Percentiles rank a stretch among this genome's conserved stretches.
These are phyloP conservation scores for Diospyros lotus DNA, from an alignment of 148 eudicot genomes.

Conservation along the genomic window DNA sequence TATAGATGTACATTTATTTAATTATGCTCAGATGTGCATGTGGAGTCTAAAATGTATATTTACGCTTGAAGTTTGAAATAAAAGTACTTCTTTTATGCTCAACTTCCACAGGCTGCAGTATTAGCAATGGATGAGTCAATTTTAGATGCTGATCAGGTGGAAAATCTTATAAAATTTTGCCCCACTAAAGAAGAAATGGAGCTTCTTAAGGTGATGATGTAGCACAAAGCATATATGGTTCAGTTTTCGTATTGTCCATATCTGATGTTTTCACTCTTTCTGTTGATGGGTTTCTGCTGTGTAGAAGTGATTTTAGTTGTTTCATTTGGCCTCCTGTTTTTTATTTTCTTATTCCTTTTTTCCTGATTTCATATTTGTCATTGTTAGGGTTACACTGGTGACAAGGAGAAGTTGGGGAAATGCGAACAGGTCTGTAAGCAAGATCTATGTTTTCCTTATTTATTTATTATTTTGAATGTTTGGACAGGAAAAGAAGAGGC, in stretches of 20 bases:
- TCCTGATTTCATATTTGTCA: conserved; percentile 14
- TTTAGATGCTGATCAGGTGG: conserved; percentile 98
- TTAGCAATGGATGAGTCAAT: conserved; percentile 87
- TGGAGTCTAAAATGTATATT: no score
- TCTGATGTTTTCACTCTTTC: not conserved
- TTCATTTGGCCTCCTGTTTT: conserved; percentile 5
- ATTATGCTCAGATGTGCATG: no score
- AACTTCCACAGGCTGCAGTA: conserved; percentile 67
- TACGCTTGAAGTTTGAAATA: not conserved
- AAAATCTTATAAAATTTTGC: conserved; percentile 92
- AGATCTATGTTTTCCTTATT: not conserved
- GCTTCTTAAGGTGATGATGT: conserved; percentile 59
- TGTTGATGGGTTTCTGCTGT: not conserved
- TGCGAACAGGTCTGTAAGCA: conserved; percentile 79
- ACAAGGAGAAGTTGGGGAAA: conserved; percentile 75
- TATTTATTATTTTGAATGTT: not conserved
- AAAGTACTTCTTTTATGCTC: conserved; percentile 11
- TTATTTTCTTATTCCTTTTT: not conserved
- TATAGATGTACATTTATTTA: no score
- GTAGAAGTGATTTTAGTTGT: not conserved
- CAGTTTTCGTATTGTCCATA: not conserved
- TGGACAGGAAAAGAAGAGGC: not conserved
- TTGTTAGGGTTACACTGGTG: conserved; percentile 72
- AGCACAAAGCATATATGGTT: not conserved
- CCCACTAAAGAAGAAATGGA: conserved; percentile 99